Base-by-base conservation (phyloP, 2,329 filamentous ascomycete species). In the Xylaria sp. region DNA sequence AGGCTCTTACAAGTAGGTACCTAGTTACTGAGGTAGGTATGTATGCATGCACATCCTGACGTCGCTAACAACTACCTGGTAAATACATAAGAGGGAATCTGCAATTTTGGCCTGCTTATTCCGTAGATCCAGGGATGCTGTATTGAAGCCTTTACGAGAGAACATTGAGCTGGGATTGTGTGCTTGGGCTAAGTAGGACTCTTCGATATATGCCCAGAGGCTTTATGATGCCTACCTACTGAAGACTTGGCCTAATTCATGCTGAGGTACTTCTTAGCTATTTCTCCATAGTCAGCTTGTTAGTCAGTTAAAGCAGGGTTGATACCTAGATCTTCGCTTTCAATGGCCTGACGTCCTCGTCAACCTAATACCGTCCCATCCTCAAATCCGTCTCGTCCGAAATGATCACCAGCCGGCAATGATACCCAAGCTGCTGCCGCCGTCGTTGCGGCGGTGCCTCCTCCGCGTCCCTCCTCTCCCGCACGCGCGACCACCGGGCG, bases 351-450 rank as follows among this genome's bases (percentile, higher is more conserved):
- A 34, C 4, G 8, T 7, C 9, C 29, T 13, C 5, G 29, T 34
- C 5, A 4, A 6, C 9, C 24, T 9, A 6, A 26, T 9, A 26
- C 9, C 5, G 24, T 26, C 6, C 9, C 24, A n/a, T n/a, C 43
- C 18, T n/a, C 39, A 43, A 26, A 37, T 9, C 29, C 18, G 40
- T 40, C 37, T 13, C 16, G 29, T 13, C 16, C 8, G 37, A 41
- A 18, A 50, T 26, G 18, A 39, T 39, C 42, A 20, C 22, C 7
- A 43, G 20, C 40, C 17, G n/a, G 50, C 38, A 9, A 54, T 38
- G 16, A 52, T 60, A 48, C 44, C 43, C 37, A 40, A 26, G 39
- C 47, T 52, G 20, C 44, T 53, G 29, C n/a, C n/a, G n/a, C n/a
- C n/a, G n/a, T n/a, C n/a, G n/a, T n/a, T n/a, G n/a, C n/a, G n/a